Conservation (phyloP, 2,329 filamentous ascomycete species). For the Rhynchosporium agropyri region DNA sequence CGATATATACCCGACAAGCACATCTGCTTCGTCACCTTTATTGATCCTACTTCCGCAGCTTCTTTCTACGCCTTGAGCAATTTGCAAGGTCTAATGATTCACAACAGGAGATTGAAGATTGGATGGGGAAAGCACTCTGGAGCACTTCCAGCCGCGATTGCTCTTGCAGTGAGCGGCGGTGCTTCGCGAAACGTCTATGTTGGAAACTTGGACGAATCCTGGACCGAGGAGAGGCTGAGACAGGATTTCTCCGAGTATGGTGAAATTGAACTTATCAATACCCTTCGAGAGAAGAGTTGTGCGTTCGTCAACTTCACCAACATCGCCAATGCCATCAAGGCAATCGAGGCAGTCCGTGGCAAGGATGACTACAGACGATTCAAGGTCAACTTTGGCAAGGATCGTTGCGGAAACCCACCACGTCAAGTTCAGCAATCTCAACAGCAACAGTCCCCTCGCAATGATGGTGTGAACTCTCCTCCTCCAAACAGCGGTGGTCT, state of each 20-base stretch:
- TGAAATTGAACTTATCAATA: conserved; percentile 97
- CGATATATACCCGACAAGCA: conserved; percentile 99
- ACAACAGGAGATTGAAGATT: conserved; percentile 96
- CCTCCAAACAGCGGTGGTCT: conserved; percentile 46
- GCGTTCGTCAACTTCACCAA: conserved; percentile 99
- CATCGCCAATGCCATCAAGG: conserved; percentile 99
- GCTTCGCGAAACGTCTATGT: conserved; percentile 99
- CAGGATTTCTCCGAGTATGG: conserved; percentile 98
- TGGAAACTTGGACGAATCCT: conserved; percentile 94
- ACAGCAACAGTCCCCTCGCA: conserved; percentile 59
- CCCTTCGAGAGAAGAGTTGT: conserved; percentile 96
- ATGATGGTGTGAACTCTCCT: conserved; percentile 61
- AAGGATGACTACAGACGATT: conserved; percentile 97
- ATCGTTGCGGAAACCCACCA: conserved; percentile 94
- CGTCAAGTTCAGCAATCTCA: conserved; percentile 74
- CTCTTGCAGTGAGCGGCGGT: conserved; percentile 91
- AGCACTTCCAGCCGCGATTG: conserved; percentile 91
- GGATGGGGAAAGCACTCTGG: conserved; percentile 99
- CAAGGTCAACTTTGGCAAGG: conserved; percentile 99
- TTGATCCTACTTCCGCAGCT: conserved; percentile 94
- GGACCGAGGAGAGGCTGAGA: conserved; percentile 92
- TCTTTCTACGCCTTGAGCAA: conserved; percentile 98
- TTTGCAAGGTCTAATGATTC: conserved; percentile 97
- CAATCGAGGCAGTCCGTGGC: conserved; percentile 91
- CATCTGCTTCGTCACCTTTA: conserved; percentile 99